Evolutionary conservation across 257 asterid genomes (phyloP).

Genomic region (Primulina eburnea): DNA sequence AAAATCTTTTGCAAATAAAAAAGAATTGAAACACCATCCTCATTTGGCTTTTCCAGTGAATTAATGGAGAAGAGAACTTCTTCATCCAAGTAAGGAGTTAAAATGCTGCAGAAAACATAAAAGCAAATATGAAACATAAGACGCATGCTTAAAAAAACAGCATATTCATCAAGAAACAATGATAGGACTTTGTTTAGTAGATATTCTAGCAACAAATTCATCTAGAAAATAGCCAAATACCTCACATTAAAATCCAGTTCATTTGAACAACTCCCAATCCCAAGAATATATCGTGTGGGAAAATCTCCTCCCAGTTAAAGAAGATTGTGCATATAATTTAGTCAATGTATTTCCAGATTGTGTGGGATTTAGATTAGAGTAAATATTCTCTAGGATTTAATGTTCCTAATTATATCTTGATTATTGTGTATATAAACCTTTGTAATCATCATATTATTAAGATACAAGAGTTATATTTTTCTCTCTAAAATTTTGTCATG

Average conservation of each 20-base stretch:
- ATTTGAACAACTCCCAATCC: neutral
- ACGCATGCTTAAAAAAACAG: neutral
- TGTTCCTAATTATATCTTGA: too few relatives aligned
- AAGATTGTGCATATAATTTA: too few relatives aligned
- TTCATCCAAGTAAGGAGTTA: conserved; percentile 87
- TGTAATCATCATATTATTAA: too few relatives aligned
- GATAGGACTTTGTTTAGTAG: neutral
- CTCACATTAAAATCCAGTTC: neutral
- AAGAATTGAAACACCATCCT: conserved; percentile 94
- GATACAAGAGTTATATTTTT: too few relatives aligned
- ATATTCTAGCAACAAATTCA: too few relatives aligned
- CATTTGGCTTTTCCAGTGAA: conserved; percentile 71
- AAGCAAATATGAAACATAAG: conserved; percentile 1
- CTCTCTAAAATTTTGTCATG: too few relatives aligned
- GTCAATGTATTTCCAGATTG: too few relatives aligned
- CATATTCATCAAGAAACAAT: conserved; percentile 9
- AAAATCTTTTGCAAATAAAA: conserved; percentile 87
- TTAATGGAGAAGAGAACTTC: conserved; percentile 82
- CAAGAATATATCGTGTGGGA: neutral
- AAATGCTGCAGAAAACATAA: conserved; percentile 51
- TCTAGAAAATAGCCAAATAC: conserved; percentile 12
- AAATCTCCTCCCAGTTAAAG: too few relatives aligned
- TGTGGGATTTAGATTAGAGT: too few relatives aligned
- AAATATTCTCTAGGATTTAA: too few relatives aligned
- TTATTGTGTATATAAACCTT: too few relatives aligned